These are phyloP conservation scores for Penicillium waksmanii DNA, from an alignment of 495 filamentous ascomycete species.

Conservation along the genomic window DNA sequence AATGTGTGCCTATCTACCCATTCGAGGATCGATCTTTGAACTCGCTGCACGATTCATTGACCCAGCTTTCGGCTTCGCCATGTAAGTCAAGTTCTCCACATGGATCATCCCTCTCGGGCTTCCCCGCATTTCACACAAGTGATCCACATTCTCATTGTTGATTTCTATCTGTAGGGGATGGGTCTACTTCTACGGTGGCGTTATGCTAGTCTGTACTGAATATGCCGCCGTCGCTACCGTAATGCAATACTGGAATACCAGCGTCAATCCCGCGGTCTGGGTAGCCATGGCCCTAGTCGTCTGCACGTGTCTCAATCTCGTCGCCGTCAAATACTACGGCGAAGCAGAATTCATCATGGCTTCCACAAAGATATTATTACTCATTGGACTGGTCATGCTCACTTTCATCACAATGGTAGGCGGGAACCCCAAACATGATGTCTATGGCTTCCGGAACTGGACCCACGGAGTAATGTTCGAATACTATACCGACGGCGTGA, in stretches of 20 bases:
- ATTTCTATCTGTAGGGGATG: conserved; percentile 30
- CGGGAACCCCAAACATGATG: conserved; percentile 62
- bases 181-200: conserved; percentile 42
- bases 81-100: conserved; percentile 31
- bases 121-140: background rate
- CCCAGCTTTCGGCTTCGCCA: conserved; percentile 72
- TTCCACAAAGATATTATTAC: conserved; percentile 73
- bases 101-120: too few relatives aligned
- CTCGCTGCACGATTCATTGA: conserved; percentile 73
- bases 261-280: conserved; percentile 59
- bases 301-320: conserved; percentile 66
- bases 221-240: conserved; percentile 70
- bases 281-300: conserved; percentile 72
- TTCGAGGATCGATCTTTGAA: conserved; percentile 72
- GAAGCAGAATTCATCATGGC: conserved; percentile 77
- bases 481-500: conserved; percentile 34
- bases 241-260: conserved; percentile 69
- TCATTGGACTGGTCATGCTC: conserved; percentile 69
- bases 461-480: conserved; percentile 15
- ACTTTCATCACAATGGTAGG: conserved; percentile 72
- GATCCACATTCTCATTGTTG: conserved; percentile 15
- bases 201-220: conserved; percentile 63
- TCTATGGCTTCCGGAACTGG: conserved; percentile 66
- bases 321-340: conserved; percentile 71
- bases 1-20: conserved; percentile 74